Evolutionary conservation across 2,329 filamentous ascomycete genomes (phyloP).

Genomic region (Colletotrichum aenigma): DNA sequence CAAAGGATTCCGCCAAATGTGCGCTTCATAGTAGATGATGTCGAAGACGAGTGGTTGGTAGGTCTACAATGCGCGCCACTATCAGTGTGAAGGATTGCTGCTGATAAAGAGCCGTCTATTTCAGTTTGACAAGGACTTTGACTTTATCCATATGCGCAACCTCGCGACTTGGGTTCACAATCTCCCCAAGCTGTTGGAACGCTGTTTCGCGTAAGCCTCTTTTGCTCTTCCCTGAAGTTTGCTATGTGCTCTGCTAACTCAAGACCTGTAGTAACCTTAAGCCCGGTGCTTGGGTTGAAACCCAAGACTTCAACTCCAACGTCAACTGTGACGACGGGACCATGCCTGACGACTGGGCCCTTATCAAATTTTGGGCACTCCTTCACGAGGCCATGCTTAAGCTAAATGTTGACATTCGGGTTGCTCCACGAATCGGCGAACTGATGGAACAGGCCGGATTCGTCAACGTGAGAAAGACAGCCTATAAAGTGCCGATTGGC

Average conservation of each 20-base stretch:
- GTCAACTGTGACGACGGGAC: slow-evolving; percentile 38
- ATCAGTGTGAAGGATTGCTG: not conserved
- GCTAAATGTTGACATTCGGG: not conserved
- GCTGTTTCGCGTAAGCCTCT: not conserved
- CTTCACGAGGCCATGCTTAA: not conserved
- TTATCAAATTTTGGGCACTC: not conserved
- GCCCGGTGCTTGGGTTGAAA: slow-evolving; percentile 49
- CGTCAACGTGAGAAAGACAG: slow-evolving; percentile 19
- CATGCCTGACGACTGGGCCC: slow-evolving; percentile 24
- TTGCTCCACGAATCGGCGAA: not conserved
- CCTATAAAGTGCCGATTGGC: slow-evolving; percentile 17
- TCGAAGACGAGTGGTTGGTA: not conserved
- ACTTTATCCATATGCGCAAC: not conserved
- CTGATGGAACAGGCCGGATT: slow-evolving; percentile 24
- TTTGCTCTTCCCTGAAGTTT: not conserved
- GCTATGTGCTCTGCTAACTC: not conserved
- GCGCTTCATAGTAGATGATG: not conserved
- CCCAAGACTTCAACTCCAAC: slow-evolving; percentile 46
- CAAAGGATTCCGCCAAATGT: not conserved
- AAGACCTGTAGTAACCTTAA: slow-evolving; percentile 24
- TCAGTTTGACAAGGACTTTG: not conserved
- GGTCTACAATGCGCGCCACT: accelerated
- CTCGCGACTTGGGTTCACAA: not conserved
- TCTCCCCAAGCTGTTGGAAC: not conserved
- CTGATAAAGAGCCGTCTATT: not conserved